phyloP scores from a whole-genome alignment of 768 basidiomycete species.

The Boletus barrowsii region DNA sequence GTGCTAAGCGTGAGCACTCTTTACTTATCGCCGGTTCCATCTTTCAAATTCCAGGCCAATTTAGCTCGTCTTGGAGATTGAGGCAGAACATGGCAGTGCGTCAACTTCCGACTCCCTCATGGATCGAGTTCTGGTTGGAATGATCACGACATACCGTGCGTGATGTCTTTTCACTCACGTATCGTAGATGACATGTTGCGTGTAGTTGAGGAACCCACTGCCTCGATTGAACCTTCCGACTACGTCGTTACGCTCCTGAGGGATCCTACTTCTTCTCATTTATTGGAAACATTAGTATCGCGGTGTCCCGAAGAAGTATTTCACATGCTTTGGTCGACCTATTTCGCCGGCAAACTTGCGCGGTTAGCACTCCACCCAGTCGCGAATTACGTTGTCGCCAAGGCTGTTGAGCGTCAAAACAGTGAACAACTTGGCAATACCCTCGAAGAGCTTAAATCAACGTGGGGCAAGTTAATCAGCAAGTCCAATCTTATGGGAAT shows the following conservation, averaged over 20 bases:
- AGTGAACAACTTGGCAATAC: constrained; percentile 51
- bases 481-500: constrained; percentile 31
- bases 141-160: constrained; percentile 65
- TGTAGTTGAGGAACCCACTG: constrained; percentile 39
- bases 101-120: constrained; percentile 68
- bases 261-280: constrained; percentile 85
- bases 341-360: constrained; percentile 71
- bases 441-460: constrained; percentile 55
- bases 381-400: constrained; percentile 90
- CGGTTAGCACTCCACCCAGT: constrained; percentile 83
- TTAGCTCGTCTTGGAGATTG: constrained; percentile 81
- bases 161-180: constrained; percentile 8
- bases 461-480: constrained; percentile 69
- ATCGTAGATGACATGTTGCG: not conserved
- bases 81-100: constrained; percentile 61
- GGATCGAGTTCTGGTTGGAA: constrained; percentile 75
- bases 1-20: constrained; percentile 56
- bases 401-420: constrained; percentile 64
- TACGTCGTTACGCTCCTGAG: constrained; percentile 80
- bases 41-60: constrained; percentile 6
- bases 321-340: constrained; percentile 66
- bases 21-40: constrained; percentile 5
- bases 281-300: constrained; percentile 77
- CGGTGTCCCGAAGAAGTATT: constrained; percentile 63
- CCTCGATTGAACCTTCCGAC: constrained; percentile 56